These are phyloP conservation scores for Taphrina populina DNA, from an alignment of 1,139 yeast genomes.

Conservation along the genomic window DNA sequence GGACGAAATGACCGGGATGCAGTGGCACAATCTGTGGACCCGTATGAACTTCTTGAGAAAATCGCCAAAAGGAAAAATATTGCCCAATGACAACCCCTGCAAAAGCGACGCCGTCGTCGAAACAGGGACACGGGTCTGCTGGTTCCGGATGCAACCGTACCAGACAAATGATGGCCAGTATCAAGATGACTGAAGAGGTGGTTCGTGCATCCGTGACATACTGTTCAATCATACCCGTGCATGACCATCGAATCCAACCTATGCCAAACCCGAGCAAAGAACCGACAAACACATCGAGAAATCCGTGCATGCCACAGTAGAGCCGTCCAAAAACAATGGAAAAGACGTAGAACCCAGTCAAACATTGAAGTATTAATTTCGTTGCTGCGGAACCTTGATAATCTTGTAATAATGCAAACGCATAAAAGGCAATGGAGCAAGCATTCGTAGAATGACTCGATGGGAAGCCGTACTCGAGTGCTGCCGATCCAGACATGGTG, in stretches of 20 bases:
- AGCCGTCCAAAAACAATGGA: conserved; percentile 77
- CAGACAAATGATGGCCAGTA: conserved; percentile 50
- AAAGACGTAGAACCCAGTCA: conserved; percentile 54
- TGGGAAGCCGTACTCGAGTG: conserved; percentile 94
- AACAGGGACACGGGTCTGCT: conserved; percentile 92
- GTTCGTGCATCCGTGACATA: conserved; percentile 34
- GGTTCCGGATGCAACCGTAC: conserved; percentile 78
- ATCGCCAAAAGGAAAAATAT: conserved; percentile 30
- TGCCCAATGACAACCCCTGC: conserved; percentile 82
- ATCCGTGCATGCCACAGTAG: conserved; percentile 98
- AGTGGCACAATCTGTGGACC: conserved; percentile 1
- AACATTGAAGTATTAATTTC: conserved; percentile 37
- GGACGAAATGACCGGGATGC: conserved; percentile 25
- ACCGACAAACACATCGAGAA: conserved; percentile 64
- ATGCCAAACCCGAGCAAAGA: conserved; percentile 56
- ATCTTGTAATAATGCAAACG: conserved; percentile 36
- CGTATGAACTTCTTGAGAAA: conserved; percentile 9
- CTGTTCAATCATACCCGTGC: conserved; percentile 36
- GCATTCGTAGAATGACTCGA: conserved; percentile 93
- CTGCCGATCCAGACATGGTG: conserved; percentile 83
- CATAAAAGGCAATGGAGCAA: conserved; percentile 51
- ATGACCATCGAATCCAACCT: conserved; percentile 41
- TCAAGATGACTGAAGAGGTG: conserved; percentile 46
- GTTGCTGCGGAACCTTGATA: conserved; percentile 1
- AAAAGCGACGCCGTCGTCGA: conserved; percentile 92